Conservation (phyloP, 306 rosid genomes). For the Rubus idaeus region DNA sequence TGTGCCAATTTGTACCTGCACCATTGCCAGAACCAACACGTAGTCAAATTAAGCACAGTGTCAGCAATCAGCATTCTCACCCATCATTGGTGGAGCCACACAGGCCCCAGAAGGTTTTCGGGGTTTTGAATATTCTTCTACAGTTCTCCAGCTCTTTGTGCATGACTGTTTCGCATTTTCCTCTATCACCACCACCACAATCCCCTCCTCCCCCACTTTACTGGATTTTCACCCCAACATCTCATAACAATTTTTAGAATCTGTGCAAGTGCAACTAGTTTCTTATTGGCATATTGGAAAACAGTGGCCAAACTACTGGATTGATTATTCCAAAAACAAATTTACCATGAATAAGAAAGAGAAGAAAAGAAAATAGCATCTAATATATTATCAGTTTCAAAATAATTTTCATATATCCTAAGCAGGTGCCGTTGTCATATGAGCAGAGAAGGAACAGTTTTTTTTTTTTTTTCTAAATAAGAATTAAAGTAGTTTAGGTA, state of each 20-base stretch:
- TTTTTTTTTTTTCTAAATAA: not conserved
- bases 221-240: not conserved
- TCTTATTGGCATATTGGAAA: not conserved
- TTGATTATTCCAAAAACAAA: not conserved
- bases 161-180: not conserved
- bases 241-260: not conserved
- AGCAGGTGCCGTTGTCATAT: not conserved
- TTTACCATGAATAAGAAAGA: not conserved
- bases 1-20: conserved; percentile 92
- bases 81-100: not conserved
- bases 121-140: not conserved
- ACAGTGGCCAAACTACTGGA: not conserved
- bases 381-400: not conserved
- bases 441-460: not conserved
- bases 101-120: not conserved
- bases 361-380: not conserved
- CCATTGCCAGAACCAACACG: conserved; percentile 27
- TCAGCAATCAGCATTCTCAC: not conserved
- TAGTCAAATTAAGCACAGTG: not conserved
- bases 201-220: not conserved
- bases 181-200: not conserved
- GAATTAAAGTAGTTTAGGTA: not conserved
- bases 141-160: not conserved
- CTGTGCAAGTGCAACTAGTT: not conserved
- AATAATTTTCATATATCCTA: not conserved